Evolutionary conservation across 305 asterid genomes (phyloP).

Genomic region (Fraxinus angustifolia): DNA sequence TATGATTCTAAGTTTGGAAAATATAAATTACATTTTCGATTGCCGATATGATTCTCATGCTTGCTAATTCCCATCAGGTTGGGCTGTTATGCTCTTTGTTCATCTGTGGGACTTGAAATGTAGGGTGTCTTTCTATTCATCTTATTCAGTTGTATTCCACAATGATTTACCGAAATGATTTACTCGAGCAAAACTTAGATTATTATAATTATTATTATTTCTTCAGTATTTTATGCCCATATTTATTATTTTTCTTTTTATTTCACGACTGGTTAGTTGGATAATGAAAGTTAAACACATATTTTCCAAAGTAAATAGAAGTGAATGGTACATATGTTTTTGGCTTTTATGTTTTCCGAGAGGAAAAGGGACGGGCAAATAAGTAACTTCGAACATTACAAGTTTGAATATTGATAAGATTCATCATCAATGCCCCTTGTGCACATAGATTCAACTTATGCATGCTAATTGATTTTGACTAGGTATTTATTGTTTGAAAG

Average conservation of each 20-base stretch:
- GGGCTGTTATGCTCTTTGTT: too few relatives aligned
- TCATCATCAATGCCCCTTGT: neutral
- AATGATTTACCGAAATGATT: neutral
- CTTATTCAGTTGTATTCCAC: too few relatives aligned
- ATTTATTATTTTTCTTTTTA: too few relatives aligned
- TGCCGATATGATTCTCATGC: too few relatives aligned
- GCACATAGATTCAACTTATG: neutral
- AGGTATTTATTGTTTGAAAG: neutral
- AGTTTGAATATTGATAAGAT: neutral
- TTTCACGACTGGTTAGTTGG: neutral
- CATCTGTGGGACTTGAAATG: too few relatives aligned
- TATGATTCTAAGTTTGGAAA: too few relatives aligned
- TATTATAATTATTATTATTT: neutral
- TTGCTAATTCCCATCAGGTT: too few relatives aligned
- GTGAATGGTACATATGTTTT: neutral
- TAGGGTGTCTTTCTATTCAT: too few relatives aligned
- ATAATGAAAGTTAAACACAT: neutral
- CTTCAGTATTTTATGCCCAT: neutral
- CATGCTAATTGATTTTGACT: neutral
- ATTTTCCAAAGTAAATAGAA: neutral
- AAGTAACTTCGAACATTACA: neutral
- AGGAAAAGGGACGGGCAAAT: neutral
- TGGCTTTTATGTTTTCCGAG: neutral
- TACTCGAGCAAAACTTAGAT: neutral
- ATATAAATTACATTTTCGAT: too few relatives aligned